Base-by-base conservation (phyloP, 2,329 filamentous ascomycete genomes). In the Chaetomium strumarium region DNA sequence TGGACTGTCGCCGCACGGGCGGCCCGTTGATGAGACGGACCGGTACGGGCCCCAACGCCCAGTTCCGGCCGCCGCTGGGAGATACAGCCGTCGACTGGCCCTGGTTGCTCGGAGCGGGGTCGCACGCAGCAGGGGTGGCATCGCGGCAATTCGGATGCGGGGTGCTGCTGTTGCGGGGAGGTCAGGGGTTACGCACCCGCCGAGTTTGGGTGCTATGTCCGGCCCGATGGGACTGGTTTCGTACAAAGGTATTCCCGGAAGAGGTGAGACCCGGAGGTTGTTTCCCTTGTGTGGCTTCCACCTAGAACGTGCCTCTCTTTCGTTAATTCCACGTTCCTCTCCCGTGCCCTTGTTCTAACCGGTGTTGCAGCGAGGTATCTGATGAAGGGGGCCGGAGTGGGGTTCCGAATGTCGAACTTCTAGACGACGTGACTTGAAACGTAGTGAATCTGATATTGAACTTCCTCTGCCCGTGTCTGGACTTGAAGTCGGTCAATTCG, bases 81-180 rank as follows among this genome's bases (percentile, higher is more conserved):
- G 36, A 20, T 47, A 19, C 7, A 49, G 45, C 6, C 34, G 40
- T 14, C 52, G 36, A 46, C 36, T 49, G 33, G 37, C 49, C 29
- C 51, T 52, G 34, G 19, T 33, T 2, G 48, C 31, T 40, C 43
- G 34, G n/a, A 51, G 52, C 41, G 58, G 55, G 49, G 55, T 53
- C 16, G 58, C 49, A 10, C 56, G 54, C 34, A 60, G 46, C 44
- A 58, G 19, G 39, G 55, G 52, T 36, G 52, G 51, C 58, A 58
- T 58, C 40, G 31, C 56, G 58, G 56, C 54, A 60, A 41, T 40
- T 56, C 14, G 42, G 16, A 11, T 14, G 12, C 11, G 42, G 33
- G 24, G 41, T 13, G 42, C n/a, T 34, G 11, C 11, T 17, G 42
- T 16, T 19, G 20, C 8, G 37, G 30, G 46, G 20, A 20, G 48